Evolutionary conservation across 192 early-diverging fungal species (phyloP), one percentile per base, ranked within the genome.

Genomic region (Mortierella hygrophila): DNA sequence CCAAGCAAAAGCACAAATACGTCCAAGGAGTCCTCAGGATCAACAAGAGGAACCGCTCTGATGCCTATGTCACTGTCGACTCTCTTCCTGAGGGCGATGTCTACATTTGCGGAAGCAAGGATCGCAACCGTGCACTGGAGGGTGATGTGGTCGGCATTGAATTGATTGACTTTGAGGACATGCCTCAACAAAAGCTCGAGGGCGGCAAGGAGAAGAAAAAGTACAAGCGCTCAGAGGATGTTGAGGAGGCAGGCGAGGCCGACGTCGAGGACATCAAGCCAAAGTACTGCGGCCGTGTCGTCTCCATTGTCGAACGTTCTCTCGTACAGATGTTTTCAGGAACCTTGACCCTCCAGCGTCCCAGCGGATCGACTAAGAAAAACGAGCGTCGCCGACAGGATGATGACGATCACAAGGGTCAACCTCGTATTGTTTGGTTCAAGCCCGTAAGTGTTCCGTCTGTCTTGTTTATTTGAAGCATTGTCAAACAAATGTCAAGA

Each of bases 41-140:
- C 82, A 99, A 97, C 91, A 96, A 95, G 54, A 90, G 93, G 52
- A 96, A 96, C 81, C 91, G 95, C 35, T 93, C 90, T 60, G 97
- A 98, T 84, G 97, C 96, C 40, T 99, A 99, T 88, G 97, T 97
- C n/a, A 92, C 94, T 1, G 90, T 94, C 15, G 95, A 96, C 37
- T 93, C 92, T 76, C 70, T 95, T 2, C 84, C 84, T 5, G 93
- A 93, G 73, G 90, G 92, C 15, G 97, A 97, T 86, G 92, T 97
- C 32, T 95, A 93, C 79, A 94, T 97, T 15, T 93, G 91, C 73
- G 96, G 96, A 18, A 92, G 92, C 35, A 91, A 91, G 70, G 90
- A 92, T 70, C 92, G 95, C 29, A 97, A 97, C 82, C 91, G 97
- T 49, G 95, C 96, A 8, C 80, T 97, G 20, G 96, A 97, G 72